Evolutionary conservation across 179 eudicot species (phyloP).

Genomic region (Spergularia azorica): DNA sequence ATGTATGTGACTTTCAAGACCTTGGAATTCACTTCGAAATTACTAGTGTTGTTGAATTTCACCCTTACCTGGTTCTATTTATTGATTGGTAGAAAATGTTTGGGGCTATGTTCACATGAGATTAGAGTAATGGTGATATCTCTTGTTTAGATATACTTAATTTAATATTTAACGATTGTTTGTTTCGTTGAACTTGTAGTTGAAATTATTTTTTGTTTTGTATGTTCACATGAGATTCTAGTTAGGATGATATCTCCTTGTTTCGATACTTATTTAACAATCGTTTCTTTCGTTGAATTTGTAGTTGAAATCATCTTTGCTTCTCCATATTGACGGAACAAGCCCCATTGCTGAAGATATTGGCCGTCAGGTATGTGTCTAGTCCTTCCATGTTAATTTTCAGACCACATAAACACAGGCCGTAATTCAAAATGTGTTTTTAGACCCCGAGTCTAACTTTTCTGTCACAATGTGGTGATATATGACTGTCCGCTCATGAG

Average conservation of each 20-base stretch:
- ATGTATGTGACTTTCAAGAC: not conserved
- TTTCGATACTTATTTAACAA: not conserved
- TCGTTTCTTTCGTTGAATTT: not conserved
- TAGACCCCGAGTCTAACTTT: too few relatives aligned
- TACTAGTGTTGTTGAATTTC: not conserved
- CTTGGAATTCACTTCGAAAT: not conserved
- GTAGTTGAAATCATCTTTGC: constrained; percentile 48
- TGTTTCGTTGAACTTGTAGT: too few relatives aligned
- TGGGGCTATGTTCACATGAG: not conserved
- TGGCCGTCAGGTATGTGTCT: constrained; percentile 48
- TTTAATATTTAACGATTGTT: not conserved
- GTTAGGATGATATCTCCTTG: not conserved
- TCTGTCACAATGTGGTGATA: too few relatives aligned
- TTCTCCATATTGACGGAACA: constrained; percentile 53
- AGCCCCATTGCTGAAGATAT: constrained; percentile 53
- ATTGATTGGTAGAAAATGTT: not conserved
- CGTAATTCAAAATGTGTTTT: too few relatives aligned
- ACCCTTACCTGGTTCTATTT: not conserved
- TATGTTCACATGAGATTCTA: not conserved
- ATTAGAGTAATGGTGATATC: too few relatives aligned
- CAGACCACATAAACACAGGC: too few relatives aligned
- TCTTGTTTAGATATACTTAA: not conserved
- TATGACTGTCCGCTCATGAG: too few relatives aligned
- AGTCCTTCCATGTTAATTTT: not conserved
- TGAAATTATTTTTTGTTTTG: too few relatives aligned